phyloP scores from a whole-genome alignment of 1,139 yeast species.

The Meyerozyma smithsonii region DNA sequence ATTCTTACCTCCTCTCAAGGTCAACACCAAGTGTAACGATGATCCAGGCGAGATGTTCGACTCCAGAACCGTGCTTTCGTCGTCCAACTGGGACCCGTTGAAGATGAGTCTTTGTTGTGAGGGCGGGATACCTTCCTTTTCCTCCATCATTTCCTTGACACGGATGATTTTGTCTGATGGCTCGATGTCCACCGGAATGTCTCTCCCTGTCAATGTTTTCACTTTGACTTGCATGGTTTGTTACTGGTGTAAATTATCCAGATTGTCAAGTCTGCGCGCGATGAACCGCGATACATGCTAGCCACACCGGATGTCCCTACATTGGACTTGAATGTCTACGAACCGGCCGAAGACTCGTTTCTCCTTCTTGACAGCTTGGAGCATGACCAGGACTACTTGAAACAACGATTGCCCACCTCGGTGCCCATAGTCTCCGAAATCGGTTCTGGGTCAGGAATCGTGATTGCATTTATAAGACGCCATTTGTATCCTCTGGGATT shows the following conservation, averaged over 20 bases:
- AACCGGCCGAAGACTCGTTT: slow-evolving; percentile 91
- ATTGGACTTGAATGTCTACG: slow-evolving; percentile 60
- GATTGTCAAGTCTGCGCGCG: neutral
- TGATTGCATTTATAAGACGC: slow-evolving; percentile 65
- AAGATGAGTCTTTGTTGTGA: slow-evolving; percentile 88
- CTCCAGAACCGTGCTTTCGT: slow-evolving; percentile 62
- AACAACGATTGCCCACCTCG: slow-evolving; percentile 19
- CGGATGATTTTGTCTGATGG: slow-evolving; percentile 71
- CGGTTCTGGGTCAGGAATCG: slow-evolving; percentile 90
- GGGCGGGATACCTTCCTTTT: slow-evolving; percentile 97
- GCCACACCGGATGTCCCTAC: slow-evolving; percentile 48
- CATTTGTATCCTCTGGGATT: slow-evolving; percentile 47
- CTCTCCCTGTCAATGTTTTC: slow-evolving; percentile 78
- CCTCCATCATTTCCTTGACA: slow-evolving; percentile 91
- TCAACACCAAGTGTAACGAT: slow-evolving; percentile 81
- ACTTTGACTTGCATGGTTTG: slow-evolving; percentile 59
- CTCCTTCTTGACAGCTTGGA: slow-evolving; percentile 78
- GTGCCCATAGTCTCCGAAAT: slow-evolving; percentile 70
- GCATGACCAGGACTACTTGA: slow-evolving; percentile 37
- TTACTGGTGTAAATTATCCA: slow-evolving; percentile 21
- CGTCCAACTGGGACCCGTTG: slow-evolving; percentile 89
- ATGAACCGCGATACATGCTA: slow-evolving; percentile 32
- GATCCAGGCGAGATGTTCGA: slow-evolving; percentile 73
- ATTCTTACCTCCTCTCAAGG: slow-evolving; percentile 74
- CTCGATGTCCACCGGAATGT: slow-evolving; percentile 78